Conservation (phyloP, 2,329 filamentous ascomycete genomes). For the Stachybotrys chartarum region DNA sequence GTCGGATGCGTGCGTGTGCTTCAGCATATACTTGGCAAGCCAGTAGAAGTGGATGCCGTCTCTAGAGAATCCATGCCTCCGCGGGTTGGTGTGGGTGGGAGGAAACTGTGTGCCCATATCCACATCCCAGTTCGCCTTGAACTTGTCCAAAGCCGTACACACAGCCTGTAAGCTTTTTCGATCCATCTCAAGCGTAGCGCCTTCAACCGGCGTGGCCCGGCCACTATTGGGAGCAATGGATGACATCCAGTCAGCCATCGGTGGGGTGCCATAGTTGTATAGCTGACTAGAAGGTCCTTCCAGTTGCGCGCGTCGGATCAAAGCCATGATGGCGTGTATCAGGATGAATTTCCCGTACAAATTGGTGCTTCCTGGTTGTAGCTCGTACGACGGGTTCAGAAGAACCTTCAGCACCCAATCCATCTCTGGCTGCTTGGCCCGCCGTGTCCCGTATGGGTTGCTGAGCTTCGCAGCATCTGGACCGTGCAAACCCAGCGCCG, state of each 20-base stretch:
- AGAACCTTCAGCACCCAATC: slow-evolving; percentile 54
- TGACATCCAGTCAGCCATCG: slow-evolving; percentile 51
- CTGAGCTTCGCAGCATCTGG: slow-evolving; percentile 41
- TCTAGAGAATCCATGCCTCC: slow-evolving; percentile 61
- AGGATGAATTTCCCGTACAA: slow-evolving; percentile 68
- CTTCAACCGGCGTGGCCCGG: slow-evolving; percentile 37
- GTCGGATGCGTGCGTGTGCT: slow-evolving; percentile 46
- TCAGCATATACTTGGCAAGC: slow-evolving; percentile 59
- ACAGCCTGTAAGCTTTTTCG: slow-evolving; percentile 40
- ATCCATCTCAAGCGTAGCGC: slow-evolving; percentile 26
- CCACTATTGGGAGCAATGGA: slow-evolving; percentile 33
- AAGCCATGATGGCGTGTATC: slow-evolving; percentile 59
- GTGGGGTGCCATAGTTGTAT: slow-evolving; percentile 44
- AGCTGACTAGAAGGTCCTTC: slow-evolving; percentile 29
- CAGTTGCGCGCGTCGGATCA: slow-evolving; percentile 42
- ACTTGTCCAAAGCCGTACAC: slow-evolving; percentile 57
- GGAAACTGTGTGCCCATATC: slow-evolving; percentile 65
- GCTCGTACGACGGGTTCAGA: slow-evolving; percentile 49
- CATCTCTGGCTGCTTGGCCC: slow-evolving; percentile 58
- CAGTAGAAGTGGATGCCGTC: slow-evolving; percentile 70
- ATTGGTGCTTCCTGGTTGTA: slow-evolving; percentile 61
- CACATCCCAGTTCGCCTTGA: slow-evolving; percentile 64
- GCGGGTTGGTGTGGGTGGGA: slow-evolving; percentile 37
- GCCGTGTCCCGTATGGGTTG: slow-evolving; percentile 57
- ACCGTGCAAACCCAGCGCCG: slow-evolving; percentile 58